Evolutionary conservation across 2,329 filamentous ascomycete species (phyloP), one percentile per base, ranked within the genome.

Genomic region (Sporothrix curviconia): DNA sequence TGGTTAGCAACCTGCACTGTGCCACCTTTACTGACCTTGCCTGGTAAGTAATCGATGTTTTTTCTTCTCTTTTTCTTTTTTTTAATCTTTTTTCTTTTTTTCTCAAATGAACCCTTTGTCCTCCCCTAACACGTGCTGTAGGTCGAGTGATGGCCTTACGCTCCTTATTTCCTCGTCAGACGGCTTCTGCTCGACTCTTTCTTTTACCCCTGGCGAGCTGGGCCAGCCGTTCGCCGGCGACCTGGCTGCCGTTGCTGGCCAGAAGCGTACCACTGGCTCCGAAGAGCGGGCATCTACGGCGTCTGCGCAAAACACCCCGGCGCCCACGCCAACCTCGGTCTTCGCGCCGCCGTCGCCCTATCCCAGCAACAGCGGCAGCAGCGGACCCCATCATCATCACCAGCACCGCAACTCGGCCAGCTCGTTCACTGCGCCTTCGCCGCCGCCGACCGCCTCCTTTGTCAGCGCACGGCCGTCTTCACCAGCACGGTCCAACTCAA

Each of bases 1-100:
- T 97, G 39, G 92, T 99, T 50, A 97, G 91, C 80, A 99, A 99
- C 67, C 74, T 99, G 63, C 94, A 99, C 71, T 96, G 92, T 70
- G 92, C 94, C 4, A 97, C 94, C 0, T 99, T 99, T 68, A 99
- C 94, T 0, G 94, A 99, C 69, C 76, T 99, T 59, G 87, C 90
- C 34, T 99, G 94, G 94, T 96, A 82, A 71, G 85, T 72, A 19
- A 24, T 59, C 32, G 9, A 11, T 14, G 32, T 3, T 11, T 11
- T 34, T 9, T 3, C 32, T 34, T 34, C 3, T 34, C 3, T 9
- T 34, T 4, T 9, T n/a, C n/a, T n/a, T n/a, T n/a, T n/a, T n/a
- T n/a, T n/a, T n/a, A n/a, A n/a, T n/a, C n/a, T n/a, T n/a, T 3
- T 34, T 8, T 9, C 32, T 34, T 14, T 14, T 30, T 11, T 9